Base-by-base conservation (phyloP, 257 asterid species). In the Fraxinus anomala region DNA sequence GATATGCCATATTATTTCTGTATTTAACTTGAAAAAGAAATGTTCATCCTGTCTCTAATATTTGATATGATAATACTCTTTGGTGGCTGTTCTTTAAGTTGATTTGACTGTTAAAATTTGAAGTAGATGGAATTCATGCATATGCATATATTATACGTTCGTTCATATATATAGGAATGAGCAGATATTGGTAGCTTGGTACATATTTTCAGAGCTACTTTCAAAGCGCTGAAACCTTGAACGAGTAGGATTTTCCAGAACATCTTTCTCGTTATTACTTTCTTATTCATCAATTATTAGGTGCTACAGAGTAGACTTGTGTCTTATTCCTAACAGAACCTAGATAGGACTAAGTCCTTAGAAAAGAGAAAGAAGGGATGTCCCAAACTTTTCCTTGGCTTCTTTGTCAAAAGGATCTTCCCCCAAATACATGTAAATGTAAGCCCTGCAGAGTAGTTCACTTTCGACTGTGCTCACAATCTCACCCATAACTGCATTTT, bases 331-430 rank as follows among this genome's bases (percentile, higher is more conserved):
- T 73, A 56, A 73, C 44, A 19, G 77, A 69, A 81, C 79, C 78
- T 83, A 59, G 85, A 59, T 75, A 49, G 65, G 56, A 71, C 85
- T 72, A 59, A 79, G 83, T 47, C 80, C 76, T 82, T 73, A 89
- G 86, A 86, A 83, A 61, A 85, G 88, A 73, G 90, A 80, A 75
- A 87, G 80, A 86, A 89, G 63, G 63, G 94, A 85, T 65, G 84
- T 63, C 83, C 96, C 95, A 12, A 92, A 89, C 11, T 81, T 91
- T 11, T 92, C 94, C 84, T 86, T 88, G 31, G 96, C 91, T 77
- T 91, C 94, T 83, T 89, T 89, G 89, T 92, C 92, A 36, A 89
- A 86, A 69, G 91, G 92, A 83, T 91, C 93, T 70, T 91, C 97
- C 33, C 96, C 96, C 83, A 87, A 47, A 75, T 87, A 89, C 90